These are phyloP conservation scores for Dothideomycetes sp. DNA, from an alignment of 2,329 filamentous ascomycete species.

Conservation along the genomic window DNA sequence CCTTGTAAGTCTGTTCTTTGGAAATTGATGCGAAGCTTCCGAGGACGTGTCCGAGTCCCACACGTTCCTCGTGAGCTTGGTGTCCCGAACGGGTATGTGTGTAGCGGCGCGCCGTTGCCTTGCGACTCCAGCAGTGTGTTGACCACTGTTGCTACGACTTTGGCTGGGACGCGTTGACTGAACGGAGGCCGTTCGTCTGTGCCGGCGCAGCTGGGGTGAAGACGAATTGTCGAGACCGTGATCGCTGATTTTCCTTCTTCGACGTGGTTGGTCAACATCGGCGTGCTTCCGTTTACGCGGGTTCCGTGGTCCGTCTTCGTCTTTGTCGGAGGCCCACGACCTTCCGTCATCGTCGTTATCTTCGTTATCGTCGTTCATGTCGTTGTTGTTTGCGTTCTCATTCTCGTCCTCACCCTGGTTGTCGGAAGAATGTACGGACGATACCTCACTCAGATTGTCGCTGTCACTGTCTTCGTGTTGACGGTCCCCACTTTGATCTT, in stretches of 20 bases:
- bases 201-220: conserved; percentile 50
- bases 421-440: conserved; percentile 22
- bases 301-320: conserved; percentile 20
- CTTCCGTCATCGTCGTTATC: conserved; percentile 10
- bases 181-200: conserved; percentile 56
- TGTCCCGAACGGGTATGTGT: conserved; percentile 32
- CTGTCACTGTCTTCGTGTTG: conserved; percentile 20
- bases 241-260: conserved; percentile 11
- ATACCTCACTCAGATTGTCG: conserved; percentile 23
- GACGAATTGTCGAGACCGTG: conserved; percentile 38
- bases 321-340: conserved; percentile 17
- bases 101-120: conserved; percentile 40
- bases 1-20: conserved; percentile 48
- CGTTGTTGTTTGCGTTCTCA: not conserved
- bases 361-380: conserved; percentile 5
- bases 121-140: conserved; percentile 8
- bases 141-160: conserved; percentile 28
- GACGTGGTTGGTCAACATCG: conserved; percentile 9
- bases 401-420: not conserved
- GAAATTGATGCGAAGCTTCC: conserved; percentile 48
- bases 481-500: not conserved
- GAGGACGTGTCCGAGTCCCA: conserved; percentile 52
- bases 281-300: conserved; percentile 29
- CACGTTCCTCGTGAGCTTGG: conserved; percentile 27
- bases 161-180: conserved; percentile 50